phyloP scores from a whole-genome alignment of 768 basidiomycete genomes.

The Porpolomopsis calyptriformis region DNA sequence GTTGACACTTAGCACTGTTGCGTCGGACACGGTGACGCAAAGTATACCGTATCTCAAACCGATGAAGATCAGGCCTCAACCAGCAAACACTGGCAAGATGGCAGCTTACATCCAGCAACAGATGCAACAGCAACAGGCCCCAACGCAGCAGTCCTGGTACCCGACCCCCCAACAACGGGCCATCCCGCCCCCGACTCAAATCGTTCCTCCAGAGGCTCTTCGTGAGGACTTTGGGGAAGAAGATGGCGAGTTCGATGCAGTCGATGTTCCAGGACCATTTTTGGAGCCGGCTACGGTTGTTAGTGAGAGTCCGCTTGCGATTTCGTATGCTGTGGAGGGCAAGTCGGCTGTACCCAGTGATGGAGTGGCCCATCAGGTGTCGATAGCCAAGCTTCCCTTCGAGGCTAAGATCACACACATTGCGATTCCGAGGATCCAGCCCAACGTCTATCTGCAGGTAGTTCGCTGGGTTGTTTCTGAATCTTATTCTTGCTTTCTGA shows the following conservation, averaged over 20 bases:
- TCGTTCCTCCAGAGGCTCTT: no score
- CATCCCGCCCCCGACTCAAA: no score
- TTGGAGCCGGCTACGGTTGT: slow-evolving; percentile 34
- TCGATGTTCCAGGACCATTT: slow-evolving; percentile 15
- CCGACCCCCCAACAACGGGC: no score
- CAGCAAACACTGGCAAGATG: background rate
- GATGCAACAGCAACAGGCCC: slow-evolving; percentile 6
- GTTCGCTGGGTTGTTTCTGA: slow-evolving; percentile 4
- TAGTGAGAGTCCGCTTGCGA: slow-evolving; percentile 41
- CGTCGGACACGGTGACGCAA: slow-evolving; percentile 24
- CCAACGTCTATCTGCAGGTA: slow-evolving; percentile 42
- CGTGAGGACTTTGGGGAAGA: no score
- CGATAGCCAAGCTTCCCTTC: slow-evolving; percentile 39
- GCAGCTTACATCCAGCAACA: slow-evolving; percentile 12
- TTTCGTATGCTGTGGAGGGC: slow-evolving; percentile 42
- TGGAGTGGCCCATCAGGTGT: slow-evolving; percentile 43
- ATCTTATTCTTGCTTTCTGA: background rate
- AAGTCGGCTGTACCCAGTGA: slow-evolving; percentile 43
- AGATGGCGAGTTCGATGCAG: slow-evolving; percentile 23
- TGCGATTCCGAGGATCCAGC: slow-evolving; percentile 37
- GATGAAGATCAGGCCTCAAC: slow-evolving; percentile 22
- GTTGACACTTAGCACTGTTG: slow-evolving; percentile 43
- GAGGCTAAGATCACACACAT: slow-evolving; percentile 37
- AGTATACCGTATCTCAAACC: slow-evolving; percentile 25
- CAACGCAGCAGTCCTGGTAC: background rate